These are phyloP conservation scores for Colletotrichum sp. DNA, from an alignment of 2,329 filamentous ascomycete species.

Conservation along the genomic window DNA sequence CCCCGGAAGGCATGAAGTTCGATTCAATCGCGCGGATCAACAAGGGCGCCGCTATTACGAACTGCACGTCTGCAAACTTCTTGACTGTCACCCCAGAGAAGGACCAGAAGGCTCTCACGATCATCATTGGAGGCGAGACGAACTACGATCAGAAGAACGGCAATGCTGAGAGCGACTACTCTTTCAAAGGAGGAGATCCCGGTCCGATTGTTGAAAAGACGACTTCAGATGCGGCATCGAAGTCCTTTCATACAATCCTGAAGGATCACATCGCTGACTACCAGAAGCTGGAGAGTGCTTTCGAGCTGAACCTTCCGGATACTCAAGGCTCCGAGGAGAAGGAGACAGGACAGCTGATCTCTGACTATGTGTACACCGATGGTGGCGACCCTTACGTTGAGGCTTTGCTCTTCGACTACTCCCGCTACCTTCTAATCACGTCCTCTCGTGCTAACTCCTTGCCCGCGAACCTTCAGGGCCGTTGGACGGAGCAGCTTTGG, in stretches of 20 bases:
- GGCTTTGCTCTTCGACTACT: conserved; percentile 56
- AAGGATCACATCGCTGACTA: conserved; percentile 46
- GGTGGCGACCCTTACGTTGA: conserved; percentile 57
- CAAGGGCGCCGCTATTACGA: conserved; percentile 19
- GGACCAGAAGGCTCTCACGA: conserved; percentile 27
- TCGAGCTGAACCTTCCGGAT: conserved; percentile 51
- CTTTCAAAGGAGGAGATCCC: conserved; percentile 54
- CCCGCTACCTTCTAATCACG: conserved; percentile 58
- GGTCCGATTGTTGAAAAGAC: conserved; percentile 36
- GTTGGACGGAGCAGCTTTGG: conserved; percentile 53
- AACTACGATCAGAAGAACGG: conserved; percentile 57
- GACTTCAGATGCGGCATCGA: conserved; percentile 35
- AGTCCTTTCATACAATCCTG: conserved; percentile 34
- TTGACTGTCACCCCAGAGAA: conserved; percentile 33
- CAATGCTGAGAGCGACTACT: conserved; percentile 44
- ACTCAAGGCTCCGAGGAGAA: conserved; percentile 38
- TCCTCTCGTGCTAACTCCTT: conserved; percentile 56
- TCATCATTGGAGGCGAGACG: conserved; percentile 50
- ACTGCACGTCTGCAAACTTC: conserved; percentile 21
- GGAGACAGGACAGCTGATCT: conserved; percentile 45
- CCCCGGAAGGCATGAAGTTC: conserved; percentile 49
- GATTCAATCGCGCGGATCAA: conserved; percentile 35
- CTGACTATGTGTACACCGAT: conserved; percentile 32
- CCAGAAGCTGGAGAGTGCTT: conserved; percentile 38
- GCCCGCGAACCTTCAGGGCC: conserved; percentile 61